Percentiles rank a stretch among this genome's conserved stretches.
Conservation (phyloP, 1,284 basidiomycete species). For the Paramarasmius palmivorus region DNA sequence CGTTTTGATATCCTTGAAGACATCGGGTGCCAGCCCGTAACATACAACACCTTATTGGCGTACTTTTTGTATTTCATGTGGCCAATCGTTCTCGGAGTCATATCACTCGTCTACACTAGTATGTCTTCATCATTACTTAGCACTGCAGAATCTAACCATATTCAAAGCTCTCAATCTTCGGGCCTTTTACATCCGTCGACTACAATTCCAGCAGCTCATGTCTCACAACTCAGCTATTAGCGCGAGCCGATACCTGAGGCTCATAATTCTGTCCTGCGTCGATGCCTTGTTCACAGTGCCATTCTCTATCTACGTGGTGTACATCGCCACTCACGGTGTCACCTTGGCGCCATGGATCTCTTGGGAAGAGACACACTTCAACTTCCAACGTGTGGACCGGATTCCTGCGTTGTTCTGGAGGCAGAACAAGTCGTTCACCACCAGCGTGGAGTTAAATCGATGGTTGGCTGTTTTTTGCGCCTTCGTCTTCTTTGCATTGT, state of each 20-base stretch:
- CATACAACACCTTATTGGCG: conserved; percentile 12
- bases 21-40: conserved; percentile 16
- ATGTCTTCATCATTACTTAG: conserved; percentile 16
- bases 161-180: conserved; percentile 37
- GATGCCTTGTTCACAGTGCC: too few relatives aligned
- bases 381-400: conserved; percentile 24
- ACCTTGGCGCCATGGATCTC: conserved; percentile 28
- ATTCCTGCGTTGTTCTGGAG: conserved; percentile 25
- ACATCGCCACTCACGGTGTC: conserved; percentile 1
- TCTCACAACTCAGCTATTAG: too few relatives aligned
- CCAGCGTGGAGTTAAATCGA: conserved; percentile 27
- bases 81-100: conserved; percentile 39
- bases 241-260: too few relatives aligned
- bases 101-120: conserved; percentile 32
- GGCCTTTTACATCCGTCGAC: conserved; percentile 23
- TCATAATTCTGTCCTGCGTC: too few relatives aligned
- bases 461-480: conserved; percentile 39
- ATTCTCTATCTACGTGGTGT: not conserved
- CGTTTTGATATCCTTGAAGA: conserved; percentile 20
- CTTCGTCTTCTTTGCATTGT: conserved; percentile 44
- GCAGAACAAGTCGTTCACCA: not conserved
- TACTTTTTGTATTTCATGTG: conserved; percentile 25
- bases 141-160: conserved; percentile 11
- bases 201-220: too few relatives aligned
- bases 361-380: conserved; percentile 21